These are phyloP conservation scores for Staphylotrichum longicolle DNA, from an alignment of 495 filamentous ascomycete genomes.

Conservation along the genomic window DNA sequence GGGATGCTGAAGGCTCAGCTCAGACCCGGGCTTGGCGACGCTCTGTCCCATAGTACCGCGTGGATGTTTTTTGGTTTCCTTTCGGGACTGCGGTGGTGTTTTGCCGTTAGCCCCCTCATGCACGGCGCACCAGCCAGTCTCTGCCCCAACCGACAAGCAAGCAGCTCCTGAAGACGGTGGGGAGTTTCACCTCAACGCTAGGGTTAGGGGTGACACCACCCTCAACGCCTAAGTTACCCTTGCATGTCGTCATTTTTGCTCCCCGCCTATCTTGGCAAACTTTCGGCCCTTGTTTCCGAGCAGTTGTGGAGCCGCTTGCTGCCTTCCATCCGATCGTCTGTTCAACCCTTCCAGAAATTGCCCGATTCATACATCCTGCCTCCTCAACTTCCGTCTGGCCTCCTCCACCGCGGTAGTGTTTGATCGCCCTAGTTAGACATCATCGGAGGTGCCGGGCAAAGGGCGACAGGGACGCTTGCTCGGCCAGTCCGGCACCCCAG, in stretches of 20 bases:
- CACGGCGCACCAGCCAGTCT: background rate
- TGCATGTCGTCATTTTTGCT: conserved; percentile 10
- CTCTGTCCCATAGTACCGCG: background rate
- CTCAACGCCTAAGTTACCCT: background rate
- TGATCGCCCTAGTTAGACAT: conserved; percentile 21
- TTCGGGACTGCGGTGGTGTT: conserved; percentile 11
- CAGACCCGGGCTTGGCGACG: conserved; percentile 6
- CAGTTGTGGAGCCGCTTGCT: background rate
- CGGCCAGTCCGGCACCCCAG: conserved; percentile 16
- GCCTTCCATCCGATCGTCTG: background rate
- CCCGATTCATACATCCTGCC: too few relatives aligned
- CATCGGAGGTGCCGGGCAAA: background rate
- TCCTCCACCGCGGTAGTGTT: conserved; percentile 5
- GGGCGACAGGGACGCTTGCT: background rate
- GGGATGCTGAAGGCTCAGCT: background rate
- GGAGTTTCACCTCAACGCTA: background rate
- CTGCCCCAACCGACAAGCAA: too few relatives aligned
- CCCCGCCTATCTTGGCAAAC: background rate
- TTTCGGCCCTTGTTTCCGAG: conserved; percentile 9
- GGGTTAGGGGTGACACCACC: background rate
- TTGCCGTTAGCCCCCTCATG: conserved; percentile 5
- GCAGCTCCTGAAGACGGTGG: background rate
- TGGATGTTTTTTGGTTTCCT: background rate
- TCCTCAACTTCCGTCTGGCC: background rate
- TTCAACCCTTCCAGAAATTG: background rate